Base-by-base conservation (phyloP, 345 rosid species). In the Rhodomyrtus tomentosa region DNA sequence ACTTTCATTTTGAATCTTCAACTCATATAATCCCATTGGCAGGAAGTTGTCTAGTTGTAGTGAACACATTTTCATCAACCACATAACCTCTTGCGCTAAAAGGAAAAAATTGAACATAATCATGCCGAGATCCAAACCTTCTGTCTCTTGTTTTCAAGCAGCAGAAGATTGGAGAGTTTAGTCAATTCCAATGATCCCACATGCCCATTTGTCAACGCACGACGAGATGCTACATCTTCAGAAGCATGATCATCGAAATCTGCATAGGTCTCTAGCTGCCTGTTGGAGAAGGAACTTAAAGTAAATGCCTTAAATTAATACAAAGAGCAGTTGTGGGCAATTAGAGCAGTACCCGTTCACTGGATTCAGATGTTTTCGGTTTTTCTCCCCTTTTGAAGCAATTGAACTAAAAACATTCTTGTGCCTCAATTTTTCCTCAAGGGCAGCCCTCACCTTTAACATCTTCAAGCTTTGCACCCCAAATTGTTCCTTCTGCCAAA, bases 361-460 rank as follows among this genome's bases (percentile, higher is more conserved):
- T 85, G 91, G 88, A 84, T 91, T 94, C 32, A 40, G 84, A 59
- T 83, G 93, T 83, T 91, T 96, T 88, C 83, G 90, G 59, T 81
- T 83, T 87, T 90, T 92, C 84, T 92, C 88, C 79, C 87, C 83
- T 88, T 91, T 95, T 6, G 91, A 84, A 83, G 88, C 84, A 56
- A 87, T 80, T 50, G 92, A 90, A 62, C 92, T 87, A 82, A 92
- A 80, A 42, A 87, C 87, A 84, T 93, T 93, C 84, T 88, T 93
- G 88, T 90, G 90, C 91, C 90, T 96, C 88, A 95, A 83, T 83
- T 93, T 96, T 88, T 93, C 95, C 84, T 94, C 98, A 55, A 96
- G 94, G 29, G 93, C 93, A 55, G 98, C 98, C 91, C 99, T 91
- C 42, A 94, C 89, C 87, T 91, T 92, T 76, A 96, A 83, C 98